These are phyloP conservation scores for Fusarium temperatum DNA, from an alignment of 2,329 filamentous ascomycete genomes.

Conservation along the genomic window DNA sequence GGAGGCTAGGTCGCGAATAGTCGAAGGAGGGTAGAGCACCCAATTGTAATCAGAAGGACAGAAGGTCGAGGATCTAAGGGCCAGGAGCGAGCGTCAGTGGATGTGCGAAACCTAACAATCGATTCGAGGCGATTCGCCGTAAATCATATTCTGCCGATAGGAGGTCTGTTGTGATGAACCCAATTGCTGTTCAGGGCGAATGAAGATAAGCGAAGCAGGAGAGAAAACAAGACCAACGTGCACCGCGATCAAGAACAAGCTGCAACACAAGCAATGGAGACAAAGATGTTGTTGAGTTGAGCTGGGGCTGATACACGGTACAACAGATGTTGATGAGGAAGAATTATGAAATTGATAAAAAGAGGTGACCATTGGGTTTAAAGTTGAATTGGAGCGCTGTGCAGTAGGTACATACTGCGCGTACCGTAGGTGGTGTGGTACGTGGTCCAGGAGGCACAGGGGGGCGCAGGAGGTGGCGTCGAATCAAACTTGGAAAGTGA, in stretches of 20 bases:
- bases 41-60: not conserved
- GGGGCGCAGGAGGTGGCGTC: slow-evolving; percentile 44
- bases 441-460: slow-evolving; percentile 37
- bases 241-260: slow-evolving; percentile 14
- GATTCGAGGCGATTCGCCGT: slow-evolving; percentile 15
- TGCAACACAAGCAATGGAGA: slow-evolving; percentile 19
- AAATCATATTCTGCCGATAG: slow-evolving; percentile 22
- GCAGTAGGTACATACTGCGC: not conserved
- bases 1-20: slow-evolving; percentile 9
- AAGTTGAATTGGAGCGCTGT: slow-evolving; percentile 24
- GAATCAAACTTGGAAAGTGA: slow-evolving; percentile 41
- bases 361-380: slow-evolving; percentile 29
- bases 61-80: slow-evolving; percentile 4
- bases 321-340: slow-evolving; percentile 31
- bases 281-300: slow-evolving; percentile 15
- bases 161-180: slow-evolving; percentile 15
- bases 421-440: slow-evolving; percentile 13
- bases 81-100: slow-evolving; percentile 24
- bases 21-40: slow-evolving; percentile 7
- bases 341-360: slow-evolving; percentile 27
- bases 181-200: slow-evolving; percentile 3
- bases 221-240: slow-evolving; percentile 2
- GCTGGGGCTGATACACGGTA: slow-evolving; percentile 15
- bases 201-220: not conserved
- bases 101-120: slow-evolving; percentile 8